Conservation (phyloP, 2,329 filamentous ascomycete genomes). For the Fusarium transvaalense region DNA sequence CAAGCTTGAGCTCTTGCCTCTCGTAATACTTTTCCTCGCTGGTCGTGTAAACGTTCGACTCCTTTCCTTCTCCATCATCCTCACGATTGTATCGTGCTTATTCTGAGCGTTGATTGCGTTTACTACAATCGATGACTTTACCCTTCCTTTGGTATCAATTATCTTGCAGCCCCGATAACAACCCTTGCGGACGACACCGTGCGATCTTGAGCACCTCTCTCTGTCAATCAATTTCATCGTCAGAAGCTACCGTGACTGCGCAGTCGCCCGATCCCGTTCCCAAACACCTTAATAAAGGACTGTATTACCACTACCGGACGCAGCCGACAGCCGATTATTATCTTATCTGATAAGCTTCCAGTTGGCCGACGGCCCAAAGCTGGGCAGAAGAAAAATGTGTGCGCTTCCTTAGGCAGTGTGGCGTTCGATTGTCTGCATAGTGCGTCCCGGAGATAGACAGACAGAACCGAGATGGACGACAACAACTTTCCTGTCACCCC, state of each 20-base stretch:
- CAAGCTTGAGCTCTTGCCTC: slow-evolving; percentile 7
- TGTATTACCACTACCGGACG: slow-evolving; percentile 29
- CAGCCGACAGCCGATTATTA: slow-evolving; percentile 40
- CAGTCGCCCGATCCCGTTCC: slow-evolving; percentile 38
- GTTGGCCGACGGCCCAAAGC: slow-evolving; percentile 23
- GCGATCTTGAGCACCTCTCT: not conserved
- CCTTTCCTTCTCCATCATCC: not conserved
- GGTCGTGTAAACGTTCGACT: not conserved
- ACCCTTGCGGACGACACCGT: not conserved
- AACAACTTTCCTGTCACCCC: not conserved
- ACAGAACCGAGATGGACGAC: slow-evolving; percentile 36
- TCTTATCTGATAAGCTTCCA: slow-evolving; percentile 38
- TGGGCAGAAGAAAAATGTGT: slow-evolving; percentile 16
- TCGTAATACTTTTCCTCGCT: not conserved
- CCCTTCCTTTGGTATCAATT: not conserved
- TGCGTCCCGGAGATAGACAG: slow-evolving; percentile 37
- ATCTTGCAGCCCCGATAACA: not conserved
- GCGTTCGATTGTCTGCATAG: slow-evolving; percentile 11
- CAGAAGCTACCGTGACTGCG: not conserved
- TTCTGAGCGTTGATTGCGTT: not conserved
- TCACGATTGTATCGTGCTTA: no score
- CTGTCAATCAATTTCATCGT: not conserved
- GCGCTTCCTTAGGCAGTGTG: slow-evolving; percentile 14
- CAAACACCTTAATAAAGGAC: not conserved
- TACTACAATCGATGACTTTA: slow-evolving; percentile 1